Evolutionary conservation across 148 eudicot species (phyloP).

Genomic region (Camellia lanceoleosa): DNA sequence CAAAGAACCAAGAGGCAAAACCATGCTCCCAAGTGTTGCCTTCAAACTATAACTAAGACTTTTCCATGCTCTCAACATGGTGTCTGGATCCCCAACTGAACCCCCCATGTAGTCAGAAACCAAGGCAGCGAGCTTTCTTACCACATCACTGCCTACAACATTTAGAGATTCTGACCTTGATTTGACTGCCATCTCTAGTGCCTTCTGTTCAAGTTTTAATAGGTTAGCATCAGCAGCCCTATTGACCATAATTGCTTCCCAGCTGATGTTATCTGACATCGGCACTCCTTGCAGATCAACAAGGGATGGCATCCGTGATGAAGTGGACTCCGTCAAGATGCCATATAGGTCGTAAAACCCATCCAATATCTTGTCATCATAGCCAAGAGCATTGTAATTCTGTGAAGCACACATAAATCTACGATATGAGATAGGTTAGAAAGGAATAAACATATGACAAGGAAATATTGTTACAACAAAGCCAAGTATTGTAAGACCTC

Average conservation of each 20-base stretch:
- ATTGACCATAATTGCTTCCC: constrained; percentile 91
- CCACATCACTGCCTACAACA: constrained; percentile 38
- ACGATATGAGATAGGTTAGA: constrained; percentile 53
- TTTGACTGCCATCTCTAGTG: constrained; percentile 59
- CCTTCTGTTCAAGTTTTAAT: constrained; percentile 67
- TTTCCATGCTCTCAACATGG: constrained; percentile 80
- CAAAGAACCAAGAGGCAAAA: constrained; percentile 91
- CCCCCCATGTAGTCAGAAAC: constrained; percentile 95
- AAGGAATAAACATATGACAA: constrained; percentile 23
- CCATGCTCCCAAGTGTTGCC: constrained; percentile 77
- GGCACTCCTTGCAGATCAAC: constrained; percentile 78
- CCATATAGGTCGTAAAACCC: constrained; percentile 95
- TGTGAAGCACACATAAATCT: constrained; percentile 61
- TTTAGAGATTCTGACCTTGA: constrained; percentile 53
- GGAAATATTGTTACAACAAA: constrained; percentile 1
- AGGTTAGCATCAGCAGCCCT: constrained; percentile 69
- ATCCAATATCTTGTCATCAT: constrained; percentile 92
- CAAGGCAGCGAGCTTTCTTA: constrained; percentile 59
- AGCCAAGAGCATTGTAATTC: constrained; percentile 91
- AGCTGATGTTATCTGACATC: constrained; percentile 55
- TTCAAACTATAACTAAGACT: constrained; percentile 60
- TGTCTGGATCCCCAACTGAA: constrained; percentile 74
- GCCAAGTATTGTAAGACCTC: background rate
- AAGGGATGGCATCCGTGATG: constrained; percentile 93
- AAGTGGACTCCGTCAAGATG: constrained; percentile 41